These are phyloP conservation scores for Moricandia arvensis DNA, from an alignment of 345 rosid genomes.

Conservation along the genomic window DNA sequence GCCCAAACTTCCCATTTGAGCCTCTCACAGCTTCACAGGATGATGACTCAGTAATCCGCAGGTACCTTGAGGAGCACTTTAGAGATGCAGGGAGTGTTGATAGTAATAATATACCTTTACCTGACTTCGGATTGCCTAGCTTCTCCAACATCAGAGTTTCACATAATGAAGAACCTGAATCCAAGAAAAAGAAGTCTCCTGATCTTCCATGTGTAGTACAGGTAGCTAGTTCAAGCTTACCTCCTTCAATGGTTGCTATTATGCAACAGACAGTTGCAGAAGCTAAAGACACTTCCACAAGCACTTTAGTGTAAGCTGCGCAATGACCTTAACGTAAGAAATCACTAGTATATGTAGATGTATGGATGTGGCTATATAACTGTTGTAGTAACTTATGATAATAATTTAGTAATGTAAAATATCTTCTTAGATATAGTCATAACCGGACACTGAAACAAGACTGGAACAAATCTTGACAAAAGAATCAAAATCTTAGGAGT, in stretches of 20 bases:
- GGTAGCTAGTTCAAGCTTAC: conserved; percentile 33
- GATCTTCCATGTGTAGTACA: conserved; percentile 22
- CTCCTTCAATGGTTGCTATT: background rate
- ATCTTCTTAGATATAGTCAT: background rate
- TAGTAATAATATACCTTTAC: conserved; percentile 23
- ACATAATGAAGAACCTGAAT: conserved; percentile 14
- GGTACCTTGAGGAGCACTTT: conserved; percentile 42
- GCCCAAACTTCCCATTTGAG: conserved; percentile 52
- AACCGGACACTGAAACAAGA: background rate
- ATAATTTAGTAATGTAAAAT: background rate
- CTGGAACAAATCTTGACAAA: background rate
- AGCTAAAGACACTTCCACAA: conserved; percentile 7
- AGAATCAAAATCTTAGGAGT: background rate
- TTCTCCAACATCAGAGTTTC: conserved; percentile 38
- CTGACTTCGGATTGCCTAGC: conserved; percentile 42
- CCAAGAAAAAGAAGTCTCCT: conserved; percentile 15
- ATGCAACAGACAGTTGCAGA: conserved; percentile 19
- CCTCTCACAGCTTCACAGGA: conserved; percentile 46
- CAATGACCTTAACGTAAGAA: background rate
- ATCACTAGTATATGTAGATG: background rate
- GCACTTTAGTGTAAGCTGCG: background rate
- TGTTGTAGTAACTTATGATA: background rate
- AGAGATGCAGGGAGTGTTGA: conserved; percentile 24
- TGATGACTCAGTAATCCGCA: conserved; percentile 40
- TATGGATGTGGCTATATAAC: background rate